Conservation (phyloP, 305 asterid genomes). For the Rubia balearica region DNA sequence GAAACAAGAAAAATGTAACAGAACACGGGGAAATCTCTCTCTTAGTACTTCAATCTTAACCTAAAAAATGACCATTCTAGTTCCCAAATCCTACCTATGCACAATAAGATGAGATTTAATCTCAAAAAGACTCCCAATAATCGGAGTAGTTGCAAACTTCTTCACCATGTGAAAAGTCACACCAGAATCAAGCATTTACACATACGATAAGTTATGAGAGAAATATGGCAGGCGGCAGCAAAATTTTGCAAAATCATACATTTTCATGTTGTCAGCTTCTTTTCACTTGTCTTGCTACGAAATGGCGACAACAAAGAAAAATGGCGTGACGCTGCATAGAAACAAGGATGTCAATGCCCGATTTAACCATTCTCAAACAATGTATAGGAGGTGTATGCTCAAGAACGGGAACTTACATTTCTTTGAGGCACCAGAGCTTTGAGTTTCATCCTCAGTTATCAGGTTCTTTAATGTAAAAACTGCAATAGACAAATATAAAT, state of each 20-base stretch:
- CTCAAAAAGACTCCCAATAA: background rate
- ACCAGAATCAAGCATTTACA: constrained; percentile 14
- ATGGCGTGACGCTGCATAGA: constrained; percentile 59
- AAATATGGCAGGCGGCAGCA: background rate
- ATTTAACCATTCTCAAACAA: constrained; percentile 9
- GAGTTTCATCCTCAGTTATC: constrained; percentile 59
- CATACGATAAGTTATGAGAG: background rate
- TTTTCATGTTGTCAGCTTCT: constrained; percentile 45
- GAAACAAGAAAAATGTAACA: background rate
- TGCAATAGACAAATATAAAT: constrained; percentile 20
- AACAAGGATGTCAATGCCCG: constrained; percentile 14
- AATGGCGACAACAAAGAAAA: constrained; percentile 84
- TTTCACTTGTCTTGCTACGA: constrained; percentile 66
- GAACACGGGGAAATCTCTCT: background rate
- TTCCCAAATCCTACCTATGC: background rate
- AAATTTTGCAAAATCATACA: background rate
- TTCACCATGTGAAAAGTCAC: background rate
- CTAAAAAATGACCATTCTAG: background rate
- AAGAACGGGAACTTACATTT: constrained; percentile 46
- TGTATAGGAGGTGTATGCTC: constrained; percentile 6
- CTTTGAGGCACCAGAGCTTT: constrained; percentile 44
- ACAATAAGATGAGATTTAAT: background rate
- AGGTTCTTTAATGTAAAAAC: constrained; percentile 72
- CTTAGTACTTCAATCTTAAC: background rate
- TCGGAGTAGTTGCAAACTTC: constrained; percentile 2